phyloP scores from a whole-genome alignment of 2,329 filamentous ascomycete species.

The Diaporthe sp. region DNA sequence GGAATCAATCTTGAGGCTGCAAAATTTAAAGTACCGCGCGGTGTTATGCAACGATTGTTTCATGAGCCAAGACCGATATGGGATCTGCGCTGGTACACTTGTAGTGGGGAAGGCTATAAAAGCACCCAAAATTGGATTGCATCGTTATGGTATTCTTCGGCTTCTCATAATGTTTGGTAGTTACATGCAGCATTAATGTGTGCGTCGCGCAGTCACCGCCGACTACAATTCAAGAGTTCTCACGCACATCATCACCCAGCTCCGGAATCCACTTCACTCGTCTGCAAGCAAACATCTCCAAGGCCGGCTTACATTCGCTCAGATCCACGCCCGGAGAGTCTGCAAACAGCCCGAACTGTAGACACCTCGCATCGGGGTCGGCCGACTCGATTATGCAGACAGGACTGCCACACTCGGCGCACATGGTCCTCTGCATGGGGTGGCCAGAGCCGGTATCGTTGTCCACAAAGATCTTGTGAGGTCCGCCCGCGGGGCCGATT shows the following conservation, averaged over 20 bases:
- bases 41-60: not conserved
- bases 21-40: not conserved
- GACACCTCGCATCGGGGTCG: constrained; percentile 29
- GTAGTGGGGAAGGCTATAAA: not conserved
- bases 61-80: not conserved
- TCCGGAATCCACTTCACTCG: constrained; percentile 37
- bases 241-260: constrained; percentile 37
- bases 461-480: constrained; percentile 38
- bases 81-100: not conserved
- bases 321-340: constrained; percentile 27
- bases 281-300: constrained; percentile 39
- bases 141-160: not conserved
- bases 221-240: constrained; percentile 9
- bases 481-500: not conserved
- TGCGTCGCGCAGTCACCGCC: not conserved
- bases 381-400: constrained; percentile 39
- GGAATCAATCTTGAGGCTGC: not conserved
- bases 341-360: constrained; percentile 39
- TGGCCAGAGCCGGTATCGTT: constrained; percentile 33
- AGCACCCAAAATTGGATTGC: not conserved
- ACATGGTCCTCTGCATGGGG: constrained; percentile 41
- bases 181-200: not conserved
- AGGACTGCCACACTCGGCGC: constrained; percentile 39
- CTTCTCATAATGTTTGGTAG: not conserved
- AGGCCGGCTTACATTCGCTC: constrained; percentile 7